phyloP scores from a whole-genome alignment of 768 basidiomycete genomes.

The Leccinum incarnatum region DNA sequence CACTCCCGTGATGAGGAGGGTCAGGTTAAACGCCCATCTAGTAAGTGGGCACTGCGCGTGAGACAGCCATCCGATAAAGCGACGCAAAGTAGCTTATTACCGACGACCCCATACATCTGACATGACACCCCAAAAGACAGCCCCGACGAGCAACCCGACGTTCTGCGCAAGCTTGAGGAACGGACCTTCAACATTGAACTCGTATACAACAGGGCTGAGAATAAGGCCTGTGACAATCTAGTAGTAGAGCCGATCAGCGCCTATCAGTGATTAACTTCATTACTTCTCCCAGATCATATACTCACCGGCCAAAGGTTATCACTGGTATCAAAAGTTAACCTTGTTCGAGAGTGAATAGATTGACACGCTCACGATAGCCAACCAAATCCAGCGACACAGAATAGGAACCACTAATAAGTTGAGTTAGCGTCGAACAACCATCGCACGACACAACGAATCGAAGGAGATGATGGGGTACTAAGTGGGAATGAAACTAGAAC shows the following conservation, averaged over 20 bases:
- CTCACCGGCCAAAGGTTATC: conserved; percentile 75
- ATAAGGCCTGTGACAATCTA: conserved; percentile 67
- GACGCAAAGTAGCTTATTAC: conserved; percentile 34
- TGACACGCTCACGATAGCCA: conserved; percentile 61
- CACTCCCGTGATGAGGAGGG: conserved; percentile 61
- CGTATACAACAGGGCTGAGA: conserved; percentile 57
- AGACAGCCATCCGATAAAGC: neutral
- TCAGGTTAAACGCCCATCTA: conserved; percentile 69
- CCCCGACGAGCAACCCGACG: conserved; percentile 67
- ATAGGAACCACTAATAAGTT: conserved; percentile 51
- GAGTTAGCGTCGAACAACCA: neutral
- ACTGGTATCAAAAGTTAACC: conserved; percentile 31
- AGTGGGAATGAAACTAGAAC: conserved; percentile 1
- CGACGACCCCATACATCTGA: conserved; percentile 71
- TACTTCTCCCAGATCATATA: neutral
- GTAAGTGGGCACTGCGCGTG: neutral
- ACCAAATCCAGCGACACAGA: conserved; percentile 69
- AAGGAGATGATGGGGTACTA: neutral
- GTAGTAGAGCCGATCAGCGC: neutral
- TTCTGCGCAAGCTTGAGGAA: conserved; percentile 70
- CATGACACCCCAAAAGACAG: conserved; percentile 64
- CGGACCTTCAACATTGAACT: conserved; percentile 61
- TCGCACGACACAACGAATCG: neutral
- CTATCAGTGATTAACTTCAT: neutral
- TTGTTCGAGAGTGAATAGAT: neutral